phyloP scores from a whole-genome alignment of 257 asterid species.

The Anisodus tanguticus region DNA sequence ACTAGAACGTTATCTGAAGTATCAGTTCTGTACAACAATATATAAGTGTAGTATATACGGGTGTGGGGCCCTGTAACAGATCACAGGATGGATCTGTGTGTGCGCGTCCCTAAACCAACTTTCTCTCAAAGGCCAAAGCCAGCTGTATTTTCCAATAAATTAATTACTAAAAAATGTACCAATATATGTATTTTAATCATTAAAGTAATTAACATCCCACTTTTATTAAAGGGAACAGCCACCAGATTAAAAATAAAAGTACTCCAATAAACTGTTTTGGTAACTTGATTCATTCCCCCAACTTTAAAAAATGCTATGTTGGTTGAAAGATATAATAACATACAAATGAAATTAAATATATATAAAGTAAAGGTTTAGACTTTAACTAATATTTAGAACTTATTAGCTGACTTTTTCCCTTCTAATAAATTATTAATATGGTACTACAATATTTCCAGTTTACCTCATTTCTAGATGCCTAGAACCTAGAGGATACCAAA shows the following conservation, averaged over 20 bases:
- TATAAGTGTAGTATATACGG: not conserved
- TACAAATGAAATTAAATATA: too few relatives aligned
- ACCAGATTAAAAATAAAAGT: not conserved
- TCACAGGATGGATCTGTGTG: slow-evolving; percentile 35
- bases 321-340: not conserved
- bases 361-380: not conserved
- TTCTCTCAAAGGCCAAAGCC: slow-evolving; percentile 5
- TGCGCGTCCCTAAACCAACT: slow-evolving; percentile 33
- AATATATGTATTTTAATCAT: not conserved
- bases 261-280: not conserved
- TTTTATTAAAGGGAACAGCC: not conserved
- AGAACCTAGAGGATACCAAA: not conserved
- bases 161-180: not conserved
- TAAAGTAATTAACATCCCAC: not conserved
- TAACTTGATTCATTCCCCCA: not conserved
- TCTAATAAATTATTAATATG: not conserved
- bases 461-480: slow-evolving; percentile 15
- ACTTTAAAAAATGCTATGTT: not conserved
- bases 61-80: slow-evolving; percentile 36
- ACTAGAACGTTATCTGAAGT: not conserved
- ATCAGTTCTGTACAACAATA: not conserved
- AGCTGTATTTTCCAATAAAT: slow-evolving; percentile 32
- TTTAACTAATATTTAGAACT: not conserved
- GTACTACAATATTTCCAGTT: not conserved
- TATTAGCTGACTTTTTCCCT: not conserved